Evolutionary conservation across 2,329 filamentous ascomycete genomes (phyloP), one percentile per base, ranked within the genome.

Genomic region (Trichothecium roseum): DNA sequence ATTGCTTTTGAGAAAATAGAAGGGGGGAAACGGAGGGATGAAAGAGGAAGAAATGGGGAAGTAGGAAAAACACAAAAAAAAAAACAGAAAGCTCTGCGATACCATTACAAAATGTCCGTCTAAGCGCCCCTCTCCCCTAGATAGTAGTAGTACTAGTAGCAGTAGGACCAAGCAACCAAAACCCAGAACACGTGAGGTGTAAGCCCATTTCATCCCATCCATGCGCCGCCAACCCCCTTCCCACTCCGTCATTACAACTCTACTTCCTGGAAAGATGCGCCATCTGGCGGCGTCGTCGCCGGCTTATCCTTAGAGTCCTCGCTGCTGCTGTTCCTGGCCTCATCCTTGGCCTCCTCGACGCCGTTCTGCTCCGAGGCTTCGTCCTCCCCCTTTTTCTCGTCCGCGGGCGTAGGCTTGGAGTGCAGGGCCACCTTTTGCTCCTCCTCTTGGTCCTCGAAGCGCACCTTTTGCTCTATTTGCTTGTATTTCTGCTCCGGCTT

Each of bases 201-300:
- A 29, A 9, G 10, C n/a, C n/a, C n/a, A n/a, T 15, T 30, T 15
- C 13, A 22, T 18, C 9, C 13, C 12, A 35, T 24, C 32, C n/a
- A 32, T 18, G 30, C 30, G 9, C 24, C n/a, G n/a, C n/a, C n/a
- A n/a, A n/a, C n/a, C n/a, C n/a, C n/a, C n/a, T n/a, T 22, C 16
- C 4, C 18, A 9, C 18, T 33, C n/a, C 15, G 22, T 20, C n/a
- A 42, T 48, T 60, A 79, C 46, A 80, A 56, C 40, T 70, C 72
- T 32, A 80, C 74, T 45, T 80, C 72, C 46, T 79, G 74, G 53
- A 80, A 79, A n/a, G 72, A 73, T 5, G 65, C 64, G 1, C 69
- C 68, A 42, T 75, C 72, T 14, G 72, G 66, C n/a, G n/a, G n/a
- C 6, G 69, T 71, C 29, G 60, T 56, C 13, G 60, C 56, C 1